Percentiles rank a stretch among this genome's conserved stretches.
These are phyloP conservation scores for Yarrowia keelungensis DNA, from an alignment of 805 yeast species.

Conservation along the genomic window DNA sequence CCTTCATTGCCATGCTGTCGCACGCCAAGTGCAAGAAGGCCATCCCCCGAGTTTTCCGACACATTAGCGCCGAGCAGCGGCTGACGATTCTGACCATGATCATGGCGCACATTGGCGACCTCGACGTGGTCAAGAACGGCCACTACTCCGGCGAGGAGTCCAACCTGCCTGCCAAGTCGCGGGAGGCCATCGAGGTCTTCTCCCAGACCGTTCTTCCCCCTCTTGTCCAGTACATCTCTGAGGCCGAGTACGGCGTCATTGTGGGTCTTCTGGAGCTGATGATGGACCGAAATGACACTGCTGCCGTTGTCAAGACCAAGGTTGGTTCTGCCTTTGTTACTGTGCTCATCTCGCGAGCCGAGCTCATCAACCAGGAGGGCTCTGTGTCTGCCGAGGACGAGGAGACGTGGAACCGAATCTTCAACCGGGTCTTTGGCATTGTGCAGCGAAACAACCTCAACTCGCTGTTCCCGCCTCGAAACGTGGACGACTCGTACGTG, in stretches of 20 bases:
- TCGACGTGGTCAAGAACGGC: constrained; percentile 78
- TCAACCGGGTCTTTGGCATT: constrained; percentile 79
- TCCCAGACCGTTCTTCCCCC: constrained; percentile 82
- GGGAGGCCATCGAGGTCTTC: constrained; percentile 74
- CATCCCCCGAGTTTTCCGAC: constrained; percentile 86
- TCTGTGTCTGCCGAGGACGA: constrained; percentile 57
- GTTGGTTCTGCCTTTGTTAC: constrained; percentile 88
- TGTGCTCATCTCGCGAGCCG: constrained; percentile 89
- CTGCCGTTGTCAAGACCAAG: constrained; percentile 62
- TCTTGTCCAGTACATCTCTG: constrained; percentile 81
- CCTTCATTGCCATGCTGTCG: constrained; percentile 81
- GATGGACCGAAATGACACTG: constrained; percentile 72
- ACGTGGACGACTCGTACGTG: constrained; percentile 76
- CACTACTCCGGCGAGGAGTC: constrained; percentile 59
- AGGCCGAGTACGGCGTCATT: constrained; percentile 78
- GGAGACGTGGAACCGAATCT: constrained; percentile 77
- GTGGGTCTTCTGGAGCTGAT: constrained; percentile 75
- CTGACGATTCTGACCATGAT: constrained; percentile 77
- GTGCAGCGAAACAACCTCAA: constrained; percentile 74
- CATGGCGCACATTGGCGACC: constrained; percentile 78
- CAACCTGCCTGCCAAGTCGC: constrained; percentile 59
- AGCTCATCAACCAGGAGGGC: constrained; percentile 84
- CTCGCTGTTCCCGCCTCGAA: constrained; percentile 77
- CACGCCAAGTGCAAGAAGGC: constrained; percentile 89
- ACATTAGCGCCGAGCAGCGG: constrained; percentile 76